These are phyloP conservation scores for Debaryomyces subglobosus DNA, from an alignment of 1,139 yeast species.

Conservation along the genomic window DNA sequence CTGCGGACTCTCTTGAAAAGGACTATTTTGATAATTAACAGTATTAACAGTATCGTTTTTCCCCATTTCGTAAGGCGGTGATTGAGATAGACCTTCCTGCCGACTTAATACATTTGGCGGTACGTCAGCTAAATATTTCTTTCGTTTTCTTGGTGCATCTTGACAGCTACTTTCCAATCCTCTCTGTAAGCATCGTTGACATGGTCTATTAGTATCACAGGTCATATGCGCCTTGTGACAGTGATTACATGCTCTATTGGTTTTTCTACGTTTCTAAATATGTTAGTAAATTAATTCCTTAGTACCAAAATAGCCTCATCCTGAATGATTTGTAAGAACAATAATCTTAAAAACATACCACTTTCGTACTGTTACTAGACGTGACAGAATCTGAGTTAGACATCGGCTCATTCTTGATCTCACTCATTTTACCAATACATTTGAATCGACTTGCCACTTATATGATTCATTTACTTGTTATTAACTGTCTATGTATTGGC, in stretches of 20 bases:
- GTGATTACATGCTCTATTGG: conserved; percentile 81
- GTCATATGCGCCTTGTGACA: conserved; percentile 89
- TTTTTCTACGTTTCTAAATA: conserved; percentile 52
- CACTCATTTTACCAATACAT: conserved; percentile 7
- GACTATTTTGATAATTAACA: conserved; percentile 2
- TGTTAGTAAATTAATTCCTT: conserved; percentile 13
- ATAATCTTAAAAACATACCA: conserved; percentile 12
- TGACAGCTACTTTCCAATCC: conserved; percentile 75
- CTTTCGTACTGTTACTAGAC: conserved; percentile 5
- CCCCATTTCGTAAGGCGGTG: not conserved
- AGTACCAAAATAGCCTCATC: not conserved
- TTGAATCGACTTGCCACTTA: not conserved
- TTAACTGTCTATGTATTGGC: not conserved
- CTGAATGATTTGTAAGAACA: not conserved
- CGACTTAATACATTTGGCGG: conserved; percentile 28
- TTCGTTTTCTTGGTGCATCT: conserved; percentile 87
- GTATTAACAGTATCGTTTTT: not conserved
- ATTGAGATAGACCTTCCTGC: not conserved
- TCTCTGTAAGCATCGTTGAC: conserved; percentile 72
- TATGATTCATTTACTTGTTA: not conserved
- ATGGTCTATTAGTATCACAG: conserved; percentile 81
- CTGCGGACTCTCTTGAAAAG: conserved; percentile 12
- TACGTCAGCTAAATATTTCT: conserved; percentile 72
- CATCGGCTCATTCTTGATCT: not conserved
- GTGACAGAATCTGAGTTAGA: not conserved